Evolutionary conservation across 2,329 filamentous ascomycete genomes (phyloP).

Genomic region (Coniella lustricola): DNA sequence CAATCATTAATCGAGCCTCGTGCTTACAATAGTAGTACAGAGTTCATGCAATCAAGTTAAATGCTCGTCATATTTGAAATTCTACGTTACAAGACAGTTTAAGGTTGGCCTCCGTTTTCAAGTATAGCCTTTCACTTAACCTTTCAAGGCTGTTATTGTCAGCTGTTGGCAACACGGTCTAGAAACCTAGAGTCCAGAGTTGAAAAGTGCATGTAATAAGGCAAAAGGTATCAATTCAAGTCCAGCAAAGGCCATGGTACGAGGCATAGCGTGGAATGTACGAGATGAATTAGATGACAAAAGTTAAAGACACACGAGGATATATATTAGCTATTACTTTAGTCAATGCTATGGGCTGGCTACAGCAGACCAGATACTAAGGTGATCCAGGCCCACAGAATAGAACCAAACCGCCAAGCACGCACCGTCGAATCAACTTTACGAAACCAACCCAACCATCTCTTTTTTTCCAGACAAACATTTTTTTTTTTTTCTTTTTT

Average conservation of each 20-base stretch:
- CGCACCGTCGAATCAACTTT: constrained; percentile 4
- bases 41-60: too few species aligned
- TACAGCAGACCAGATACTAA: constrained; percentile 6
- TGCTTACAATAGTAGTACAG: too few species aligned
- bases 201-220: background rate
- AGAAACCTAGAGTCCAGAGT: background rate
- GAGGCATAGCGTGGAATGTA: background rate
- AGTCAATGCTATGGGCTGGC: constrained; percentile 4
- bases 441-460: constrained; percentile 6
- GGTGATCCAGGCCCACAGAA: background rate
- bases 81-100: too few species aligned
- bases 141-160: background rate
- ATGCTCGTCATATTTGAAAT: too few species aligned
- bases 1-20: too few species aligned
- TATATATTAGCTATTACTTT: constrained; percentile 11
- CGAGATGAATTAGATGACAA: background rate
- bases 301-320: constrained; percentile 7
- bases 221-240: background rate
- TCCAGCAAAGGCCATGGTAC: too few species aligned
- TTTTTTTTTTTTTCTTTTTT: constrained; percentile 11
- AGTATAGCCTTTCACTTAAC: too few species aligned
- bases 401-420: constrained; percentile 6
- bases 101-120: too few species aligned
- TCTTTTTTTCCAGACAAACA: constrained; percentile 6
- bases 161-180: background rate